Conservation (phyloP, 352 stramenopile genomes). For the Globisporangium lucens region DNA sequence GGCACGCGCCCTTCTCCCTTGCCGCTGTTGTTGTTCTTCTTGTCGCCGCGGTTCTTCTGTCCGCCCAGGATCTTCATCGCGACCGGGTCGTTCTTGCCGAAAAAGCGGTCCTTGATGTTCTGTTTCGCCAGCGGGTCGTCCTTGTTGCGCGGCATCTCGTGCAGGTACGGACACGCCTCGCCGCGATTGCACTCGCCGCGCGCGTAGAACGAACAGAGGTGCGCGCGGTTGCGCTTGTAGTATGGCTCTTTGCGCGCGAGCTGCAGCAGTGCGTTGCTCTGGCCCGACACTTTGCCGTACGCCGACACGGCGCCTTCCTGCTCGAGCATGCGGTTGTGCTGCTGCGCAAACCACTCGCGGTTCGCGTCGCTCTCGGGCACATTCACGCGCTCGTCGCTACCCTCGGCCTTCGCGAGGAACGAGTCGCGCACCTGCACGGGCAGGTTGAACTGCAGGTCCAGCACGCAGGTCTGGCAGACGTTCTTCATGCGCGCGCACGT, state of each 20-base stretch:
- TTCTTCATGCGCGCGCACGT: constrained; percentile 99
- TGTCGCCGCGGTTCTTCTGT: constrained; percentile 24
- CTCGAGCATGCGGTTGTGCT: constrained; percentile 89
- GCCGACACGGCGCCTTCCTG: constrained; percentile 84
- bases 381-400: constrained; percentile 47
- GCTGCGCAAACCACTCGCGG: constrained; percentile 93
- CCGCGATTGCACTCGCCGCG: constrained; percentile 92
- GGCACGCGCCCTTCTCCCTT: constrained; percentile 23
- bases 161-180: constrained; percentile 91
- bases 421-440: constrained; percentile 93
- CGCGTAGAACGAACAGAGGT: constrained; percentile 95
- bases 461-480: constrained; percentile 98
- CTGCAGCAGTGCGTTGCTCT: constrained; percentile 79
- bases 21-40: constrained; percentile 17
- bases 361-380: constrained; percentile 94
- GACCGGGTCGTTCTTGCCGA: constrained; percentile 93
- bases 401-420: constrained; percentile 62
- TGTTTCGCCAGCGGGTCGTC: constrained; percentile 94
- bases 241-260: constrained; percentile 86
- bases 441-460: constrained; percentile 98
- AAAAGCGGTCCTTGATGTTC: constrained; percentile 95
- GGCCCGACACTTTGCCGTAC: constrained; percentile 79
- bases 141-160: constrained; percentile 93
- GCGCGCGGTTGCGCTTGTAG: constrained; percentile 90
- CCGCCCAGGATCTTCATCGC: constrained; percentile 86